These are phyloP conservation scores for Phytophthora ramorum DNA, from an alignment of 352 stramenopile genomes.

Conservation along the genomic window DNA sequence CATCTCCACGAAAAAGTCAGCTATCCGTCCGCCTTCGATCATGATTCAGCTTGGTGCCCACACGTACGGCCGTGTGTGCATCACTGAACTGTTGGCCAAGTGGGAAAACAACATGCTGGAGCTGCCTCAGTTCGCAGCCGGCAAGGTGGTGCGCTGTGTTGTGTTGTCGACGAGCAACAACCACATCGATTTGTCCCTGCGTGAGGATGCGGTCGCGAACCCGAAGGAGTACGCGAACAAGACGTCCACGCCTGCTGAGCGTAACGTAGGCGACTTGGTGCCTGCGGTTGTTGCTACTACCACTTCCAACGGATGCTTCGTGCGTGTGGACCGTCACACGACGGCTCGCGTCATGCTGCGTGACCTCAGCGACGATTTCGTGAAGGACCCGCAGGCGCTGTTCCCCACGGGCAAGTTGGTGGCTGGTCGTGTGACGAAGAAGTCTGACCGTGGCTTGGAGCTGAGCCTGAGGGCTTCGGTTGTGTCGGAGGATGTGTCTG, in stretches of 20 bases:
- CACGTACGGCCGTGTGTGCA: slow-evolving; percentile 80
- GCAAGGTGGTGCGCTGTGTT: slow-evolving; percentile 76
- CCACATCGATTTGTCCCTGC: slow-evolving; percentile 83
- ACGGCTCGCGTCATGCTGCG: slow-evolving; percentile 94
- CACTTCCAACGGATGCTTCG: slow-evolving; percentile 93
- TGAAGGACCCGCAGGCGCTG: slow-evolving; percentile 89
- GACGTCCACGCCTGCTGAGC: slow-evolving; percentile 30
- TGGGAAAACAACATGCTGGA: slow-evolving; percentile 81
- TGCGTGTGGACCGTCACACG: slow-evolving; percentile 89
- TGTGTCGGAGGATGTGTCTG: slow-evolving; percentile 87
- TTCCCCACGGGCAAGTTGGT: slow-evolving; percentile 96
- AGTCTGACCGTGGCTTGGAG: slow-evolving; percentile 86
- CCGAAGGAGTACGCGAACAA: slow-evolving; percentile 65
- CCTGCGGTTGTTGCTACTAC: slow-evolving; percentile 93
- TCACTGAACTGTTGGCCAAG: slow-evolving; percentile 76
- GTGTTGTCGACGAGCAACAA: slow-evolving; percentile 60
- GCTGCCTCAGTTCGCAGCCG: slow-evolving; percentile 65
- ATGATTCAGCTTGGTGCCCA: slow-evolving; percentile 87
- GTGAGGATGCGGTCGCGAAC: slow-evolving; percentile 60
- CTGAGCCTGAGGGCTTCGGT: slow-evolving; percentile 95
- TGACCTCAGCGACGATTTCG: slow-evolving; percentile 95
- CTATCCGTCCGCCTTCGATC: slow-evolving; percentile 77
- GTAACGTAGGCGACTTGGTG: slow-evolving; percentile 86
- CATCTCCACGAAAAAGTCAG: slow-evolving; percentile 76
- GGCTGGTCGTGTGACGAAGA: slow-evolving; percentile 93